phyloP scores from a whole-genome alignment of 192 early-diverging fungal genomes.

The Phlyctochytrium planicorne region DNA sequence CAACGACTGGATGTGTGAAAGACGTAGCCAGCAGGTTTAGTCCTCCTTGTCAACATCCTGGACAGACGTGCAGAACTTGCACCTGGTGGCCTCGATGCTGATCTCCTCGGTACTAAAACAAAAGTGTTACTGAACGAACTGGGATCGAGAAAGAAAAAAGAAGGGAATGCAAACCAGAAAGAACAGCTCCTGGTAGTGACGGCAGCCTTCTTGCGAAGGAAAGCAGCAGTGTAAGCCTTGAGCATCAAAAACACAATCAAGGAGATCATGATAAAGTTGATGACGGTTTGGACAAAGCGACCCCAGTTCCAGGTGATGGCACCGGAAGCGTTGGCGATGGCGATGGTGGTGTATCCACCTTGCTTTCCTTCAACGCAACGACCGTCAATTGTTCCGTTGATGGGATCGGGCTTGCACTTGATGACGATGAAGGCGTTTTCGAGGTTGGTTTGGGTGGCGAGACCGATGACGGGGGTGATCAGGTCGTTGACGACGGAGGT shows the following conservation, averaged over 20 bases:
- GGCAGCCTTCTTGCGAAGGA: background rate
- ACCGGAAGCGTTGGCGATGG: background rate
- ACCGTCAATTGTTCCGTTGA: background rate
- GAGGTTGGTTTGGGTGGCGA: constrained; percentile 48
- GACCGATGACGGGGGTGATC: constrained; percentile 59
- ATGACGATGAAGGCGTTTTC: constrained; percentile 21
- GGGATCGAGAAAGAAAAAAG: background rate
- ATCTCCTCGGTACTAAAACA: constrained; percentile 34
- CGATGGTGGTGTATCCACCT: background rate
- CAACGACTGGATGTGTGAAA: too few relatives aligned
- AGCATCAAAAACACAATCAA: constrained; percentile 4
- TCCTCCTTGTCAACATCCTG: too few relatives aligned
- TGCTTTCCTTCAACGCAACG: background rate
- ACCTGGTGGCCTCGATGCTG: constrained; percentile 32
- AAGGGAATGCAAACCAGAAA: constrained; percentile 5
- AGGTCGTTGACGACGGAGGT: constrained; percentile 43
- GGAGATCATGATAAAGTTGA: constrained; percentile 58
- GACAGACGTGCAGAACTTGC: constrained; percentile 38
- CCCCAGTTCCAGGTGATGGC: constrained; percentile 17
- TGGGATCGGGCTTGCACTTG: constrained; percentile 7
- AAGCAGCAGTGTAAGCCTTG: constrained; percentile 10
- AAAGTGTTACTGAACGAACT: constrained; percentile 16
- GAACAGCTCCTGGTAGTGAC: background rate
- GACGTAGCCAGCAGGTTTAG: too few relatives aligned
- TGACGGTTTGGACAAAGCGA: constrained; percentile 55